phyloP scores from a whole-genome alignment of 164 flowering plant species.

The Litsea cubeba region DNA sequence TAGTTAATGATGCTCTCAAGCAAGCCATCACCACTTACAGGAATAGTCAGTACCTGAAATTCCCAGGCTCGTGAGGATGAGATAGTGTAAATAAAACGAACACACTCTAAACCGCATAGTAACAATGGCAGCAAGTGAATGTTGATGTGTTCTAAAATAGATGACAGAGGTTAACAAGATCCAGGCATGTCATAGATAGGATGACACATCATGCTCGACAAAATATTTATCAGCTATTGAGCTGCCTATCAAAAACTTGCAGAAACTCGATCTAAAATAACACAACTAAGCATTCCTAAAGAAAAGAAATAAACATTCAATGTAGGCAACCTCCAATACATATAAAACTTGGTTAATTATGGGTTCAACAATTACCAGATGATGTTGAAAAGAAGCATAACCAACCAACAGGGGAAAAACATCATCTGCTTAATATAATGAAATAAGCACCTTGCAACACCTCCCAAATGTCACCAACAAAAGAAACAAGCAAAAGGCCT shows the following conservation, averaged over 20 bases:
- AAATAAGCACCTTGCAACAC: not conserved
- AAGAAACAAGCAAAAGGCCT: no score
- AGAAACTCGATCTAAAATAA: not conserved
- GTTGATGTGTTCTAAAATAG: not conserved
- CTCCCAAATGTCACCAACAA: not conserved
- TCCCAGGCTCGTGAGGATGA: no score
- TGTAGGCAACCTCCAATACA: not conserved
- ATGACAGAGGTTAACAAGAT: not conserved
- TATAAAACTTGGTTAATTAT: not conserved
- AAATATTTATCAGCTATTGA: not conserved
- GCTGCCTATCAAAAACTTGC: not conserved
- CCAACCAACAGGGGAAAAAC: not conserved
- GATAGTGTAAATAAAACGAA: not conserved
- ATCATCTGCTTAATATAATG: not conserved
- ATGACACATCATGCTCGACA: not conserved
- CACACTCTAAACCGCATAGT: not conserved
- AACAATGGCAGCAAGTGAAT: not conserved
- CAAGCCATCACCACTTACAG: constrained; percentile 4
- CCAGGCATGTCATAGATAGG: not conserved
- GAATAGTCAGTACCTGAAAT: not conserved
- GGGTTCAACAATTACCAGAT: constrained; percentile 1
- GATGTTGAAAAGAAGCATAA: not conserved
- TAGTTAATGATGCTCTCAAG: not conserved
- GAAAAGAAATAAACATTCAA: not conserved
- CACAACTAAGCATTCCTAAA: not conserved